Evolutionary conservation across 2,329 filamentous ascomycete genomes (phyloP), one percentile per base, ranked within the genome.

Genomic region (Exophiala aquamarina): DNA sequence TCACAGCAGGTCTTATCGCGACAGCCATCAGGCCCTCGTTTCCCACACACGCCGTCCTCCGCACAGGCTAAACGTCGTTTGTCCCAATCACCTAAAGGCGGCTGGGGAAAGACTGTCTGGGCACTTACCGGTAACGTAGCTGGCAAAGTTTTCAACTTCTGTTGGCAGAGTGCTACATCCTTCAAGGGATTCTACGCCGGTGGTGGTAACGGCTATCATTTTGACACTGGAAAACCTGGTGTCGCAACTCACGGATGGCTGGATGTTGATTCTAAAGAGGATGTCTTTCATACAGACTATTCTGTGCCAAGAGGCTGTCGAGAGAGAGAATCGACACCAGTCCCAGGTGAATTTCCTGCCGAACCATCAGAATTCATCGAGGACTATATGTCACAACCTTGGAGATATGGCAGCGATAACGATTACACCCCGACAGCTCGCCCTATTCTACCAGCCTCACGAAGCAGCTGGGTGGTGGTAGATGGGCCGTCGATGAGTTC

Each of bases 181-280:
- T 94, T 96, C 61, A 78, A 79, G 44, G 91, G 91, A 0, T 96
- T 96, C 65, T 84, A 91, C 52, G 89, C 91, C 10, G 92, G 91
- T 6, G 89, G 86, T 3, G 92, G 91, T 7, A 75, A 74, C 50
- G 83, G 82, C 19, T 95, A 91, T 61, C 71, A 78, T 5, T 70
- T 88, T 57, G 64, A 73, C 19, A 49, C 63, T 41, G 62, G 54
- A 34, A 59, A 38, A 36, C 44, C 54, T 17, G 28, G 40, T 5
- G 45, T 60, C 4, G 56, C 61, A 33, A 42, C 62, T 39, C 64
- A 50, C 41, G 43, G 48, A 15, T 63, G 66, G 63, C 59, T 65
- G 26, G 55, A 65, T 17, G 41, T 59, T 3, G 55, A 60, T 40
- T 51, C 60, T 3, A 60, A 63, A 29, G 62, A 66, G 21, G 56